phyloP scores from a whole-genome alignment of 768 basidiomycete genomes.

The Tubosaeta sp. region DNA sequence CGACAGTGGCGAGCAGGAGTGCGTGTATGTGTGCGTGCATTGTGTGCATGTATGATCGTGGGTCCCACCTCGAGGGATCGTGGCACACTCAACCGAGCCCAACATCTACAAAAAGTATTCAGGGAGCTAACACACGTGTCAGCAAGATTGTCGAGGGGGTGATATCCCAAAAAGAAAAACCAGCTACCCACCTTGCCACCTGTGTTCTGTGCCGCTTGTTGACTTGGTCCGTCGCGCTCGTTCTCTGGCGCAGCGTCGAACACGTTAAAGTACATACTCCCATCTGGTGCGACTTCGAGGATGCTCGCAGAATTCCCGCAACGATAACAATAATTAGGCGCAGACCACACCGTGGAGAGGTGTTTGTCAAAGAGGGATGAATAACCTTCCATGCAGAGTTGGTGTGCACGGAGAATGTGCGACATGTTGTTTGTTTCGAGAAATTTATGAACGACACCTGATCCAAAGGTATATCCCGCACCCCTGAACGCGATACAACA shows the following conservation, averaged over 20 bases:
- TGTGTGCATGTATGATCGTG: conserved; percentile 3
- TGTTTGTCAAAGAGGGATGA: conserved; percentile 95
- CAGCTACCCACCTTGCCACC: conserved; percentile 56
- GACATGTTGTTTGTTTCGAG: conserved; percentile 94
- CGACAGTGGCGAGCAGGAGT: conserved; percentile 2
- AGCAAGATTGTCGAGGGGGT: neutral
- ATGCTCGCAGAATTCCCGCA: conserved; percentile 98
- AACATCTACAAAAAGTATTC: conserved; percentile 67
- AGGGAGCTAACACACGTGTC: conserved; percentile 49
- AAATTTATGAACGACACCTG: conserved; percentile 97
- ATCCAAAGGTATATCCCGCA: conserved; percentile 98
- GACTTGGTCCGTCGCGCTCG: conserved; percentile 83
- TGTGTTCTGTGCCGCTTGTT: conserved; percentile 69
- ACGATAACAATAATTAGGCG: conserved; percentile 98
- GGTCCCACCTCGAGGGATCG: conserved; percentile 3
- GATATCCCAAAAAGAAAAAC: neutral
- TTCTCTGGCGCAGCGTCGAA: conserved; percentile 99
- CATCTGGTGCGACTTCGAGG: conserved; percentile 89
- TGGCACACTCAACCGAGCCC: neutral
- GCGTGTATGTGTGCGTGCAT: neutral
- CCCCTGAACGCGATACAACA: conserved; percentile 51
- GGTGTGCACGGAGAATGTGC: conserved; percentile 96
- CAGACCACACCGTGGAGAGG: conserved; percentile 97
- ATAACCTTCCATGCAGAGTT: conserved; percentile 99
- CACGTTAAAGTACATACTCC: conserved; percentile 90